Percentiles rank a stretch among this genome's conserved stretches.
phyloP scores from a whole-genome alignment of 1,284 basidiomycete genomes.

The Caloboletus firmus region DNA sequence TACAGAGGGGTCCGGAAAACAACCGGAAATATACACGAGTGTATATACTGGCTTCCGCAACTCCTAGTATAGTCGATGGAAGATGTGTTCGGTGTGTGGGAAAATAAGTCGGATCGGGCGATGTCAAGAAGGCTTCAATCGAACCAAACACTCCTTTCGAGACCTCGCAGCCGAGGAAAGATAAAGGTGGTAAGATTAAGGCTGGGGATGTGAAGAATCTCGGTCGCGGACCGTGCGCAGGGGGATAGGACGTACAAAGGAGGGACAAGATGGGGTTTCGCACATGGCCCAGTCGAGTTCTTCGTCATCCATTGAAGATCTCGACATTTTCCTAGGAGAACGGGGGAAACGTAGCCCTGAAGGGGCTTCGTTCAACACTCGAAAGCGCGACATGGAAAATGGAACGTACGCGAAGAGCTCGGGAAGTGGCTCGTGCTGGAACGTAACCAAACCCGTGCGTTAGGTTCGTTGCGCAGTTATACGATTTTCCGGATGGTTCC shows the following conservation, averaged over 20 bases:
- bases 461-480: background rate
- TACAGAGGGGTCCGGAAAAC: constrained; percentile 13
- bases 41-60: constrained; percentile 4
- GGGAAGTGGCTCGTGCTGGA: background rate
- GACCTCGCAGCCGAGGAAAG: background rate
- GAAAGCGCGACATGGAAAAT: background rate
- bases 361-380: background rate
- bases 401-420: background rate
- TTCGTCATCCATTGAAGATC: background rate
- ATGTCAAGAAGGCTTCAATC: background rate
- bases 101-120: background rate
- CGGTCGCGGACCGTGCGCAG: no score
- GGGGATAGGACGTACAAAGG: background rate
- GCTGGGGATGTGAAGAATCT: background rate
- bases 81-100: background rate
- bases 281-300: background rate
- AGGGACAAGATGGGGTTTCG: background rate
- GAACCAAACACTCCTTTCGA: background rate
- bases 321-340: background rate
- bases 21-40: background rate
- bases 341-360: background rate
- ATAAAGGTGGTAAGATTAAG: background rate
- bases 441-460: background rate
- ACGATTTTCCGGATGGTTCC: no score
- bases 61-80: background rate